A percentile compares a stretch with the other conserved stretches of the same genome.
Evolutionary conservation across 2,329 filamentous ascomycete species (phyloP).

Genomic region (Tolypocladium sp.): DNA sequence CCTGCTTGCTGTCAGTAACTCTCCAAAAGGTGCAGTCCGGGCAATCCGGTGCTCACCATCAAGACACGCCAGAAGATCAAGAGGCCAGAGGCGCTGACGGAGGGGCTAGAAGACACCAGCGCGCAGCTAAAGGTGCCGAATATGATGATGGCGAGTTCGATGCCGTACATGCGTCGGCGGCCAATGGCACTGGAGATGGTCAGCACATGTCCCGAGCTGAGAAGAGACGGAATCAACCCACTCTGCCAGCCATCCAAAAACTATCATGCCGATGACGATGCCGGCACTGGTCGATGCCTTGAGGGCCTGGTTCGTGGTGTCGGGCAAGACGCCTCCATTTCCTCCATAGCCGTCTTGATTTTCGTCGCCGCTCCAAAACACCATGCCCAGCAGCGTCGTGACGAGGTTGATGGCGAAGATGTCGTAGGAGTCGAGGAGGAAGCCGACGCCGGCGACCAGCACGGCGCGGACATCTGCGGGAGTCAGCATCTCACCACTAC

Average conservation of each 20-base stretch:
- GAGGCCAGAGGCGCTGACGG: constrained; percentile 49
- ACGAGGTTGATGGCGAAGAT: constrained; percentile 76
- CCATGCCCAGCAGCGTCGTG: constrained; percentile 62
- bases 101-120: constrained; percentile 50
- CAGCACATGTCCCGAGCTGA: background rate
- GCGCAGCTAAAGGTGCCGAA: constrained; percentile 60
- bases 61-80: constrained; percentile 69
- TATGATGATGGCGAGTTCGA: constrained; percentile 66
- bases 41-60: constrained; percentile 39
- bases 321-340: constrained; percentile 50
- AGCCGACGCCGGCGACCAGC: constrained; percentile 69
- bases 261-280: constrained; percentile 67
- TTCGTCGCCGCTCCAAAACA: constrained; percentile 55
- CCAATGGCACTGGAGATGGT: constrained; percentile 43
- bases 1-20: constrained; percentile 24
- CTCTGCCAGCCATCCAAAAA: constrained; percentile 72
- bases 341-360: constrained; percentile 36
- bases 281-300: constrained; percentile 76
- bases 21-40: background rate
- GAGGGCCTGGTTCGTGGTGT: constrained; percentile 60
- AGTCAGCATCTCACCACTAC: background rate
- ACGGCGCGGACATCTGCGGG: constrained; percentile 55
- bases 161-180: constrained; percentile 73
- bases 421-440: constrained; percentile 75
- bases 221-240: constrained; percentile 11